Base-by-base conservation (phyloP, 306 rosid species). In the Acacia confusa region DNA sequence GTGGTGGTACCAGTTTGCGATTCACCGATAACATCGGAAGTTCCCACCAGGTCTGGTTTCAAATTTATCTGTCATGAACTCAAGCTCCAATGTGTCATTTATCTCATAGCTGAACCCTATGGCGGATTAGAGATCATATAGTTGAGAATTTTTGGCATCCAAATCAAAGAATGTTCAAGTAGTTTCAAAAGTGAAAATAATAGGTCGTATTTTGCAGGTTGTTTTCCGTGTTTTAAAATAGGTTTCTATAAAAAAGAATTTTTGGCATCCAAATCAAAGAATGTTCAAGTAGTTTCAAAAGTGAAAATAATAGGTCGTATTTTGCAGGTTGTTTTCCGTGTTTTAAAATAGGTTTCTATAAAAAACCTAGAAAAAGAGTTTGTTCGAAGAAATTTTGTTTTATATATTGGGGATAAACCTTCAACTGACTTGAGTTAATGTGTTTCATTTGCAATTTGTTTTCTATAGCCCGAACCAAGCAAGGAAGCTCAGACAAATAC, bases 1-100 rank as follows among this genome's bases (percentile, higher is more conserved):
- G 75, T 67, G 80, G 75, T 70, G 81, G 77, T n/a, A 72, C 53
- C 15, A 83, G 67, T 75, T 38, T 80, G 70, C 88, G 75, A 60
- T 77, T 72, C 58, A 50, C 72, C 10, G 82, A 84, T 71, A 82
- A 36, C 72, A 70, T 25, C 20, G 79, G 84, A 50, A 70, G 74
- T 79, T 40, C 89, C 68, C 82, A 68, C 78, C 91, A 91, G 98
- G 97, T 92, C 47, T 36, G 7, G 78, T 72, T 88, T 79, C 74
- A 65, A 60, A 80, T 52, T 74, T 71, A 44, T 47, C 74, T 60
- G 72, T 17, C 47, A 53, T 50, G 73, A 84, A 38, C 38, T 53
- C 16, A 36, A 66, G 70, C 55, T 27, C 65, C 64, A 57, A 22
- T 1, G 27, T 2, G 64, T 9, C 70, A 74, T 78, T 76, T 73